A percentile compares a stretch with the other conserved stretches of the same genome.
These are phyloP conservation scores for Trichoderma cornu-damae DNA, from an alignment of 2,329 filamentous ascomycete species.

Conservation along the genomic window DNA sequence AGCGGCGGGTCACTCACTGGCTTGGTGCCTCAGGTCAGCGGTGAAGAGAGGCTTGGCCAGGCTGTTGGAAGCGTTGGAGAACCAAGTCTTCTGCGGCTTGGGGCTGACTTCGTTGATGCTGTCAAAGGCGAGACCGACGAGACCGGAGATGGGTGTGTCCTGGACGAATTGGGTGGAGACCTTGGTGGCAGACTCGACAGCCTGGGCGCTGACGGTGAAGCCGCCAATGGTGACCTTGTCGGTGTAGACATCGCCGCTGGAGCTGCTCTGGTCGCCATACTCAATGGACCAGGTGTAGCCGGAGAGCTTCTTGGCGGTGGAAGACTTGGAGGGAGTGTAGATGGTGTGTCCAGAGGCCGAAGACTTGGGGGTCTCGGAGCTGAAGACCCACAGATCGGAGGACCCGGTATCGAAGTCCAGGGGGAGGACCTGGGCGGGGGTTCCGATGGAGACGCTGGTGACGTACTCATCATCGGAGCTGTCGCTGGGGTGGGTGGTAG, in stretches of 20 bases:
- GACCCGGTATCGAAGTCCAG: conserved; percentile 26
- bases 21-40: conserved; percentile 56
- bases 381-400: conserved; percentile 35
- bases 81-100: conserved; percentile 40
- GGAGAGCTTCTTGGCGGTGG: conserved; percentile 33
- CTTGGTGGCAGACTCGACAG: conserved; percentile 40
- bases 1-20: conserved; percentile 22
- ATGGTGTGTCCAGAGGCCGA: conserved; percentile 37
- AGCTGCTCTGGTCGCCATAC: conserved; percentile 42
- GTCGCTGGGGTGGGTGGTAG: conserved; percentile 5
- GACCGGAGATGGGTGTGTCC: conserved; percentile 39
- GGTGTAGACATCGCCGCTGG: conserved; percentile 40
- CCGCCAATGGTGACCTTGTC: conserved; percentile 41
- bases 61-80: conserved; percentile 29
- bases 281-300: conserved; percentile 40
- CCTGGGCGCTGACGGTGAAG: conserved; percentile 38
- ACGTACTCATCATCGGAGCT: conserved; percentile 21
- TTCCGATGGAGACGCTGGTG: conserved; percentile 22
- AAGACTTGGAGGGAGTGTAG: conserved; percentile 38
- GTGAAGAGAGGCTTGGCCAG: conserved; percentile 52
- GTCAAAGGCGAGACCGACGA: conserved; percentile 42
- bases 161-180: conserved; percentile 39
- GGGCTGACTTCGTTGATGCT: conserved; percentile 40
- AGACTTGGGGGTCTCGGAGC: conserved; percentile 36
- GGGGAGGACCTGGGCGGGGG: conserved; percentile 21